Conservation (phyloP, 139 green algal genomes). For the Pleodorina starrii region DNA sequence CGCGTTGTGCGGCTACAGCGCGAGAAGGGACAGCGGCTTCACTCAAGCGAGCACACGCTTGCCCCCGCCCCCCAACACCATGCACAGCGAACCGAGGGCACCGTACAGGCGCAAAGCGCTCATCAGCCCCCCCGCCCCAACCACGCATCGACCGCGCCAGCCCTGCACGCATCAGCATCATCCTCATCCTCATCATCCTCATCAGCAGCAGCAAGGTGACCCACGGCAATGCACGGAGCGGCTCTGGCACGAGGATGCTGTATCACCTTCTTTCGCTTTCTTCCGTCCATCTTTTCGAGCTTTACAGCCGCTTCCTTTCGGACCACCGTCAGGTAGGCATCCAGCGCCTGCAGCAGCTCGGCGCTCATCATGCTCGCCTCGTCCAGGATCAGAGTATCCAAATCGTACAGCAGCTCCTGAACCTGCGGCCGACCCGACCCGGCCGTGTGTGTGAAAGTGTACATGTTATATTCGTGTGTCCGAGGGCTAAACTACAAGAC, state of each 20-base stretch:
- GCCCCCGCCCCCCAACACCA: too few relatives aligned
- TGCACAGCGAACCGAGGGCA: too few relatives aligned
- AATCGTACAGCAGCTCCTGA: background rate
- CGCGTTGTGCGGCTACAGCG: too few relatives aligned
- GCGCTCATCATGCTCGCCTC: conserved; percentile 74
- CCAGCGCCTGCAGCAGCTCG: conserved; percentile 68
- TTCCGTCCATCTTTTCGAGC: background rate
- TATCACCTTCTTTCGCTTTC: background rate
- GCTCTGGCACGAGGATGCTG: background rate
- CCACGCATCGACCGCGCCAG: too few relatives aligned
- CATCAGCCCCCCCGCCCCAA: too few relatives aligned
- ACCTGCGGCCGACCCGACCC: background rate
- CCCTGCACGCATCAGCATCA: background rate
- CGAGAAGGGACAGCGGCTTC: too few relatives aligned
- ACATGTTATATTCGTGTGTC: too few relatives aligned
- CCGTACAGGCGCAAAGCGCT: too few relatives aligned
- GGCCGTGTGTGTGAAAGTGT: too few relatives aligned
- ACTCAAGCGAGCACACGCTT: too few relatives aligned
- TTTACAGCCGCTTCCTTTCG: background rate
- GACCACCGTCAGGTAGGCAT: conserved; percentile 22
- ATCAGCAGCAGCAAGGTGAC: background rate
- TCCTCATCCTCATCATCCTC: background rate
- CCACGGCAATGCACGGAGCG: background rate
- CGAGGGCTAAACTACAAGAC: too few relatives aligned
- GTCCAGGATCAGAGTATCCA: conserved; percentile 65